A percentile compares a stretch with the other conserved stretches of the same genome.
Conservation (phyloP, 768 basidiomycete genomes). For the Mycena haematopus region DNA sequence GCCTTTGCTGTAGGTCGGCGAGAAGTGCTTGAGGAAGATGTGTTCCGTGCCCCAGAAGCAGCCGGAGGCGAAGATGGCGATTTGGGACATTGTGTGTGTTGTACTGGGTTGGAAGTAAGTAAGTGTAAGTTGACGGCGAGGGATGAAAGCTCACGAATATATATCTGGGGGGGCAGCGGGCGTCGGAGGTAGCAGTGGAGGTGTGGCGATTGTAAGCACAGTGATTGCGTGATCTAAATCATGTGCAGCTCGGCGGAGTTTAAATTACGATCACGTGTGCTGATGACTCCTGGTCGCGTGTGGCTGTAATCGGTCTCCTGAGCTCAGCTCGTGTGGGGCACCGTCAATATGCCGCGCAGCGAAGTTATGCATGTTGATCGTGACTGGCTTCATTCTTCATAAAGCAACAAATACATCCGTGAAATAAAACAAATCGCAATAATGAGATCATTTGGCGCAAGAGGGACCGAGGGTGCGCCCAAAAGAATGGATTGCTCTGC, state of each 20-base stretch:
- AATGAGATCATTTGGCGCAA: no score
- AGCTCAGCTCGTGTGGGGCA: no score
- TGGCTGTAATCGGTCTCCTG: no score
- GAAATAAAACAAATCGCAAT: no score
- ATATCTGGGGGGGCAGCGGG: background rate
- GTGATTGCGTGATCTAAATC: background rate
- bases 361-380: no score
- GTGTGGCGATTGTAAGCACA: no score
- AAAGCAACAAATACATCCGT: no score
- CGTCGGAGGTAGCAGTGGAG: background rate
- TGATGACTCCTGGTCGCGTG: no score
- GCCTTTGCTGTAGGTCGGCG: conserved; percentile 22
- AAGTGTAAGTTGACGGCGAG: background rate
- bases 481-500: no score
- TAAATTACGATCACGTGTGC: background rate
- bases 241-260: background rate
- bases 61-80: conserved; percentile 37
- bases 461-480: no score
- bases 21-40: conserved; percentile 64
- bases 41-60: conserved; percentile 73
- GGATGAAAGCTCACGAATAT: background rate
- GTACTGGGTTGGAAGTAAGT: background rate
- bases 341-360: no score
- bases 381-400: no score
- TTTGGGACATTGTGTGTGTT: conserved; percentile 6